phyloP scores from a whole-genome alignment of 768 basidiomycete genomes.

The Mrakia blollopis region DNA sequence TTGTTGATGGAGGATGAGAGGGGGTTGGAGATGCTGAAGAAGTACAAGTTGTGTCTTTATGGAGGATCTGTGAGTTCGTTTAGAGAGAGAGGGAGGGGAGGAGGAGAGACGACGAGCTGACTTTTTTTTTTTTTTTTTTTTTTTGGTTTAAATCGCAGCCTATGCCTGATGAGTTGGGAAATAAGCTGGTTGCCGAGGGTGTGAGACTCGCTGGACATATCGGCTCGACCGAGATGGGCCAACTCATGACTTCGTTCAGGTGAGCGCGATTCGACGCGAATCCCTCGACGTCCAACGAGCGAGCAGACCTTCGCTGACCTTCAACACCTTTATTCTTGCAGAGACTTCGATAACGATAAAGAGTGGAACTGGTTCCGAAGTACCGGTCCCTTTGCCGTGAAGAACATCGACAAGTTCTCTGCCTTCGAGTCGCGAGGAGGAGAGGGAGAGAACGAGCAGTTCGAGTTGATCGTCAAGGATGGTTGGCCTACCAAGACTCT shows the following conservation, averaged over 20 bases:
- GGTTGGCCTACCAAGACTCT: constrained; percentile 51
- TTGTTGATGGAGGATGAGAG: constrained; percentile 52
- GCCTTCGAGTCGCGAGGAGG: constrained; percentile 49
- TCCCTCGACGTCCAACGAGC: not conserved
- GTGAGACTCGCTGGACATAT: constrained; percentile 53
- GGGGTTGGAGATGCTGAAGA: constrained; percentile 48
- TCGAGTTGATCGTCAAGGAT: constrained; percentile 53
- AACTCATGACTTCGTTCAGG: constrained; percentile 50
- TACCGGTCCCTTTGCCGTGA: constrained; percentile 36
- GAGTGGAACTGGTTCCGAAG: constrained; percentile 55
- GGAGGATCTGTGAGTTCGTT: constrained; percentile 47
- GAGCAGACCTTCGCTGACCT: not conserved
- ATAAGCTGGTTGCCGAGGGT: constrained; percentile 51
- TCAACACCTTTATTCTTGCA: not conserved
- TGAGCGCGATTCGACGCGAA: constrained; percentile 34
- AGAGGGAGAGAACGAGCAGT: constrained; percentile 42
- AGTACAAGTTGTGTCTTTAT: constrained; percentile 53
- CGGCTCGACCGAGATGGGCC: constrained; percentile 49
- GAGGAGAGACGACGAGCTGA: too few species aligned
- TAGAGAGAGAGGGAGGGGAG: too few species aligned
- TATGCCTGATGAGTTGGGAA: constrained; percentile 55
- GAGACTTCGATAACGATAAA: constrained; percentile 52
- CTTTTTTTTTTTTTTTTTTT: too few species aligned
- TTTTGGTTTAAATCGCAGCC: constrained; percentile 37
- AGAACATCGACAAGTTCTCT: constrained; percentile 44